A percentile compares a stretch with the other conserved stretches of the same genome.
These are phyloP conservation scores for Xylaria sp. DNA, from an alignment of 2,329 filamentous ascomycete species.

Conservation along the genomic window DNA sequence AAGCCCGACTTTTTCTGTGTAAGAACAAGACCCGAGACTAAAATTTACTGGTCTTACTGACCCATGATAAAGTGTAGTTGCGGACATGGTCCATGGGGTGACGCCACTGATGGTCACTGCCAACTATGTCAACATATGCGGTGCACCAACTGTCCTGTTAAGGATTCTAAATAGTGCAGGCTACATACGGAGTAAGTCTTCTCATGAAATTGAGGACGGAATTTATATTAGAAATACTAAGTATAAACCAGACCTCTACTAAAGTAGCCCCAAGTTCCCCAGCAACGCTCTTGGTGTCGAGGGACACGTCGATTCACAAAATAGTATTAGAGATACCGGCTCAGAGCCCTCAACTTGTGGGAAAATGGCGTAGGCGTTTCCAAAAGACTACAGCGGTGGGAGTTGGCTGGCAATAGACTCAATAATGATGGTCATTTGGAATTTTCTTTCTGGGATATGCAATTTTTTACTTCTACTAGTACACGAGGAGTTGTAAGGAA, in stretches of 20 bases:
- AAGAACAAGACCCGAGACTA: neutral
- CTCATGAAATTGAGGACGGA: neutral
- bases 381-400: too few species aligned
- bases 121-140: neutral
- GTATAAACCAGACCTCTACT: too few species aligned
- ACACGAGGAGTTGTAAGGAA: neutral
- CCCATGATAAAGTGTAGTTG: constrained; percentile 2
- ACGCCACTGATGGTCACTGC: neutral
- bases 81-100: constrained; percentile 8
- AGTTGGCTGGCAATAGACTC: neutral
- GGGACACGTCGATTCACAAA: neutral
- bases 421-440: neutral
- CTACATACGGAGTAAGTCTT: neutral
- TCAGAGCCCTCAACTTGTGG: neutral
- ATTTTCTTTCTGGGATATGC: neutral
- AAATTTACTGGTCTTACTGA: neutral
- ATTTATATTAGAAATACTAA: too few species aligned
- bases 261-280: too few species aligned
- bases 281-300: too few species aligned
- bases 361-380: too few species aligned
- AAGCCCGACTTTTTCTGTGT: constrained; percentile 8
- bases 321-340: neutral
- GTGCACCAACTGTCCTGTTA: neutral
- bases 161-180: neutral
- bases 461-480: neutral